Conservation (phyloP, 441 rosid genomes). For the Populus trichocarpa region DNA sequence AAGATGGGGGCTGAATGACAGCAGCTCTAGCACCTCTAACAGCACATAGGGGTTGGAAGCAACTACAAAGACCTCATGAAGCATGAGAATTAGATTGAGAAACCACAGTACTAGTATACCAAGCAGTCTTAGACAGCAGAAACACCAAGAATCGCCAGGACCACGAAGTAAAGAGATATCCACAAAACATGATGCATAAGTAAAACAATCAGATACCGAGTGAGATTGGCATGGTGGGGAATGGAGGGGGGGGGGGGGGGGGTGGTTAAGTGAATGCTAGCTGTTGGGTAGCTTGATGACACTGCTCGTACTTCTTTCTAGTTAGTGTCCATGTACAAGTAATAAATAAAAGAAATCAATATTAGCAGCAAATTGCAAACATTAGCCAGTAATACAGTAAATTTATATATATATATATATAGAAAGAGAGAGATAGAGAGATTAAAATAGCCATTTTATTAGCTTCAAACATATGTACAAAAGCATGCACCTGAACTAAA, state of each 20-base stretch:
- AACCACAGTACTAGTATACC: neutral
- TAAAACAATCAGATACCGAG: neutral
- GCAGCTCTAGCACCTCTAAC: too few relatives aligned
- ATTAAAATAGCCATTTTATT: neutral
- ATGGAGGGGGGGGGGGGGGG: neutral
- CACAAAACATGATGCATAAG: neutral
- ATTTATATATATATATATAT: too few relatives aligned
- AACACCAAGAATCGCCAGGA: neutral
- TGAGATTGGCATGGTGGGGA: neutral
- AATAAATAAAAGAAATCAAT: too few relatives aligned
- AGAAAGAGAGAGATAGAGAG: too few relatives aligned
- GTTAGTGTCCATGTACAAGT: neutral
- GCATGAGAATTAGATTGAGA: too few relatives aligned
- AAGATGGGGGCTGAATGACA: neutral
- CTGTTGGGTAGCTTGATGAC: neutral
- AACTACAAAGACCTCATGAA: too few relatives aligned
- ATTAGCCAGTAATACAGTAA: neutral
- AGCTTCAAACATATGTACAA: conserved; percentile 1
- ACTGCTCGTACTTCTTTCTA: neutral
- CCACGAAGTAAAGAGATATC: neutral
- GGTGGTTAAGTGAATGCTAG: neutral
- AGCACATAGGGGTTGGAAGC: too few relatives aligned
- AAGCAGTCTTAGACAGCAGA: neutral
- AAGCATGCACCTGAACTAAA: neutral
- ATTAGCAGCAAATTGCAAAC: neutral